Evolutionary conservation across 768 basidiomycete genomes (phyloP).

Genomic region (Tubosaeta brunneosetosa): DNA sequence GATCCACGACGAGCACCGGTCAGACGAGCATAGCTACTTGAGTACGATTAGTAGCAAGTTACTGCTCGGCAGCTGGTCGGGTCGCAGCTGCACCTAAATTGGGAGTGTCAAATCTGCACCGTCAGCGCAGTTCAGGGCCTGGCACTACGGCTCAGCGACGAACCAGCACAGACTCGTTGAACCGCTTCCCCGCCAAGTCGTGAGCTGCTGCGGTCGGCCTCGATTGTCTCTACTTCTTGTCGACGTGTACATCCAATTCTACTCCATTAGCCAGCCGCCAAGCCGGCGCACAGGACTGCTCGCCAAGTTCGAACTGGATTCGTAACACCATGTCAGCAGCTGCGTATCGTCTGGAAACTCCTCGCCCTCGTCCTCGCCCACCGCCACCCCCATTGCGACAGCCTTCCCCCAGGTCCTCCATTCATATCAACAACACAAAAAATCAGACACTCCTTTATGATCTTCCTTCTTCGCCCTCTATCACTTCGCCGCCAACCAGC

Average conservation of each 20-base stretch:
- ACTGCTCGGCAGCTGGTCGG: conserved; percentile 3
- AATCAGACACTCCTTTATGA: conserved; percentile 71
- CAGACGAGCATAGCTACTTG: too few relatives aligned
- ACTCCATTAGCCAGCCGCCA: conserved; percentile 15
- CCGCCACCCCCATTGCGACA: conserved; percentile 57
- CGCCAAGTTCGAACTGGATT: conserved; percentile 32
- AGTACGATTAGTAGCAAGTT: too few relatives aligned
- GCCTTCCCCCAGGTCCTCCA: conserved; percentile 43
- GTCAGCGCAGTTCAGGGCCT: conserved; percentile 26
- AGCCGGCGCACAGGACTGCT: conserved; percentile 2
- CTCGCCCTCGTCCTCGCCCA: conserved; percentile 55
- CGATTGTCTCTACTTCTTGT: conserved; percentile 11
- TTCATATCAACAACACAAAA: conserved; percentile 40
- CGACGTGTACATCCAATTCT: conserved; percentile 15
- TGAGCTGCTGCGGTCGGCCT: conserved; percentile 4
- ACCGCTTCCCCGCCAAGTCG: conserved; percentile 8
- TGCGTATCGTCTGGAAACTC: conserved; percentile 61
- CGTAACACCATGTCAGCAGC: conserved; percentile 50
- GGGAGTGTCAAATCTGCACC: conserved; percentile 21
- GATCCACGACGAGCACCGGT: too few relatives aligned
- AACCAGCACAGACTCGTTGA: conserved; percentile 11
- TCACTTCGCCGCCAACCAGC: conserved; percentile 53
- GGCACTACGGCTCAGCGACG: conserved; percentile 21
- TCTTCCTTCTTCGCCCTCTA: conserved; percentile 55
- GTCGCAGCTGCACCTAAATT: conserved; percentile 11